Evolutionary conservation across 148 eudicot species (phyloP).

Genomic region (Rhododendron kiyosumense): DNA sequence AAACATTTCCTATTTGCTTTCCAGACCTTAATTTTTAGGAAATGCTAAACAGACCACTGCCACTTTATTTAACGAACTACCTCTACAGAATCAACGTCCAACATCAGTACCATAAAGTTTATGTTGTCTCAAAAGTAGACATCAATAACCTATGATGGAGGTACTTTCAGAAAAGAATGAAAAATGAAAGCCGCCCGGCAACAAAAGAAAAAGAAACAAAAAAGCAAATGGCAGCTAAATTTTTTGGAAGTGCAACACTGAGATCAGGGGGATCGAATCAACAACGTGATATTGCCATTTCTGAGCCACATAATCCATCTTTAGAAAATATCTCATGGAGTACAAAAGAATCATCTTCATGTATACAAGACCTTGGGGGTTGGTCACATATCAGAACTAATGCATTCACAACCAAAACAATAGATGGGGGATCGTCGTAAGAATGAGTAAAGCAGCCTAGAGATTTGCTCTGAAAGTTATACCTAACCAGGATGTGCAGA

Average conservation of each 20-base stretch:
- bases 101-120: not conserved
- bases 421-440: constrained; percentile 6
- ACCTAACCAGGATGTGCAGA: constrained; percentile 8
- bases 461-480: constrained; percentile 24
- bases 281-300: not conserved
- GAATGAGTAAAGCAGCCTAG: constrained; percentile 13
- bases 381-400: constrained; percentile 4
- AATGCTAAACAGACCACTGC: not conserved
- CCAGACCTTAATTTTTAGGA: not conserved
- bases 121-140: not conserved
- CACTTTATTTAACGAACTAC: not conserved
- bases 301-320: constrained; percentile 1
- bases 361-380: constrained; percentile 7
- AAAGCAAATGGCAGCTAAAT: not conserved
- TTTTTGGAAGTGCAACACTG: not conserved
- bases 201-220: not conserved
- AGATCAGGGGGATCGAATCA: not conserved
- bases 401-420: constrained; percentile 6
- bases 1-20: not conserved
- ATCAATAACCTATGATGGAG: not conserved
- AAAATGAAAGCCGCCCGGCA: not conserved
- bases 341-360: constrained; percentile 27
- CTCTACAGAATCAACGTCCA: not conserved
- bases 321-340: constrained; percentile 6
- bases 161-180: not conserved